Percentiles rank a stretch among this genome's conserved stretches.
phyloP scores from a whole-genome alignment of 495 filamentous ascomycete species.

The Aspergillus cavernicola region DNA sequence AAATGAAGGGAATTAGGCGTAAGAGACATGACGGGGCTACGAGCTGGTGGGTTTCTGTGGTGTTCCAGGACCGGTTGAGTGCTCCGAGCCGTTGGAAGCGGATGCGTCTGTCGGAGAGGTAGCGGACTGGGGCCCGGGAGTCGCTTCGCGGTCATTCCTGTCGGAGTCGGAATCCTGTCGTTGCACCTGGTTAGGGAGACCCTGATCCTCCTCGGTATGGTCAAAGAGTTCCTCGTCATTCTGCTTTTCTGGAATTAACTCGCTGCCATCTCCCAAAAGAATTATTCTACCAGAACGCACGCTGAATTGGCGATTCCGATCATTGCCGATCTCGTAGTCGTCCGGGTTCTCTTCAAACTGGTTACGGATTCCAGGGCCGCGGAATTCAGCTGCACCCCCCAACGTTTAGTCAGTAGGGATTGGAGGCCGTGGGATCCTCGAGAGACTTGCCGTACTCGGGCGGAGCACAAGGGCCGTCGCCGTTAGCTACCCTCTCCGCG shows the following conservation, averaged over 20 bases:
- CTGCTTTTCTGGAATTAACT: constrained; percentile 71
- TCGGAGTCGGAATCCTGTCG: constrained; percentile 34
- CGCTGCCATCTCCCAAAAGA: constrained; percentile 88
- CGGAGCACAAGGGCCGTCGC: constrained; percentile 97
- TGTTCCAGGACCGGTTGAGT: constrained; percentile 36
- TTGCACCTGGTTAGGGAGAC: constrained; percentile 55
- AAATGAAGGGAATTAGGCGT: constrained; percentile 14
- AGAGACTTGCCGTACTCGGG: constrained; percentile 96
- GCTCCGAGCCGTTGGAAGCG: constrained; percentile 41
- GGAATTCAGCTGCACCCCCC: constrained; percentile 79
- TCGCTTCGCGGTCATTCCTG: constrained; percentile 53
- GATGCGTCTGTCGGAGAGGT: constrained; percentile 19
- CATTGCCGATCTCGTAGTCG: constrained; percentile 83
- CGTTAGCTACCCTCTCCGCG: constrained; percentile 88
- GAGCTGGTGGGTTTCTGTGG: constrained; percentile 29
- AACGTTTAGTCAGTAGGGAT: constrained; percentile 46
- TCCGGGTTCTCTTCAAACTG: constrained; percentile 89
- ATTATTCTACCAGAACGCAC: constrained; percentile 79
- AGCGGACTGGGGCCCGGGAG: constrained; percentile 48
- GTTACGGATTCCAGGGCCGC: constrained; percentile 76
- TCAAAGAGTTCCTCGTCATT: constrained; percentile 93
- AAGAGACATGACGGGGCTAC: constrained; percentile 22
- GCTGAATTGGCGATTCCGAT: constrained; percentile 57
- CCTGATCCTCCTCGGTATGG: constrained; percentile 76
- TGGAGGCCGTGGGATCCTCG: constrained; percentile 43